Base-by-base conservation (phyloP, 2,329 filamentous ascomycete species). In the Fusarium sublunatum region DNA sequence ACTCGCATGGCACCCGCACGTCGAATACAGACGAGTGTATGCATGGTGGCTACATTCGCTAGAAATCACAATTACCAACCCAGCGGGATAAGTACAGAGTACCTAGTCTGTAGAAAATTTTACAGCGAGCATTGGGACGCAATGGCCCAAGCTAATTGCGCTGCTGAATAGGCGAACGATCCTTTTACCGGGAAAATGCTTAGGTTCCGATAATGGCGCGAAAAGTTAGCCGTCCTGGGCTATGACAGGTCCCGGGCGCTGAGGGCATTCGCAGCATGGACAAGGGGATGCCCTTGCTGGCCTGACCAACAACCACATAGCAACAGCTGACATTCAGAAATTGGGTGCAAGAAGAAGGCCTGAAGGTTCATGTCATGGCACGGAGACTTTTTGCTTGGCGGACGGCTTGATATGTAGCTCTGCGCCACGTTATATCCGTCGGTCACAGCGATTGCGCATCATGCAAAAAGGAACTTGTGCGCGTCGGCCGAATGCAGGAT, bases 61-160 rank as follows among this genome's bases (percentile, higher is more conserved):
- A 48, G n/a, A 36, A 41, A 53, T 13, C 26, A 43, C 26, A 11
- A 10, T 7, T 15, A 6, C 31, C 44, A 44, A 51, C 35, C 43
- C 12, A 42, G 32, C 31, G 42, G 41, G 28, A 47, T 51, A 36
- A 52, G 35, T 41, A 45, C 36, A 42, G 41, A 52, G 35, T 41
- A 45, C 36, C 46, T 59, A 19, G 39, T 60, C 38, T 48, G 51
- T 47, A 61, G 47, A 44, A 44, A 48, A 53, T 64, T 66, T 57
- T 64, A 49, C 53, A 32, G 32, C 54, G 63, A 67, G 56, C 35
- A 47, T 54, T 57, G 60, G 60, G 56, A 48, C 60, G 50, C 66
- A 69, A 65, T 53, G 41, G 46, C 48, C 42, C 26, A 43, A 48
- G 46, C 26, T 42, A 64, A 56, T 19, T 40, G 51, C 45, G 49